Percentiles rank a stretch among this genome's conserved stretches.
Conservation (phyloP, 345 rosid genomes). For the Citrus glauca region DNA sequence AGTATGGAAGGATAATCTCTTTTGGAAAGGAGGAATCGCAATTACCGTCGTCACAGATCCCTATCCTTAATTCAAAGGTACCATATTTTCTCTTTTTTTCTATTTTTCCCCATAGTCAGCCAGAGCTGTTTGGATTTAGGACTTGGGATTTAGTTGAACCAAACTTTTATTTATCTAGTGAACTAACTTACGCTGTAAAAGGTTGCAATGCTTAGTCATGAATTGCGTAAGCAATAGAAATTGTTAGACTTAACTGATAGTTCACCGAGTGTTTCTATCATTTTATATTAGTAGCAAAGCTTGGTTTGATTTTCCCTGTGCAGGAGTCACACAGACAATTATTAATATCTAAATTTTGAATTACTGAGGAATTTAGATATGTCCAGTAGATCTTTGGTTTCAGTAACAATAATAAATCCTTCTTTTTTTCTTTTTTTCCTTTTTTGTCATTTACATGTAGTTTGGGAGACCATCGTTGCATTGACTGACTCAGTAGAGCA, state of each 20-base stretch:
- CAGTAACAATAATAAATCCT: neutral
- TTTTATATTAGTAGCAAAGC: neutral
- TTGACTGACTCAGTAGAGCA: neutral
- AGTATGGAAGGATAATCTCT: conserved; percentile 63
- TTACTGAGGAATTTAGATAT: no score
- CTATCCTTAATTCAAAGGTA: conserved; percentile 38
- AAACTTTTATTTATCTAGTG: no score
- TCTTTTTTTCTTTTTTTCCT: neutral
- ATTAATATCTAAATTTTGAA: neutral
- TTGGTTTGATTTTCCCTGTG: neutral
- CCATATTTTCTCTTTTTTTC: neutral
- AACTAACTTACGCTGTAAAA: neutral
- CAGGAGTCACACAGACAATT: neutral
- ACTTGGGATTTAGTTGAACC: neutral
- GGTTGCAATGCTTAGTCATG: neutral
- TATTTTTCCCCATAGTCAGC: no score
- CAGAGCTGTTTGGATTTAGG: neutral
- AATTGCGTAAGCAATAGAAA: neutral
- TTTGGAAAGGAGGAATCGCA: conserved; percentile 51
- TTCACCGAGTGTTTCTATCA: neutral
- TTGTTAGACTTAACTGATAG: neutral
- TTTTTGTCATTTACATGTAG: neutral
- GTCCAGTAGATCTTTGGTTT: neutral
- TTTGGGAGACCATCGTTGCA: neutral
- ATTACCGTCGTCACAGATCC: conserved; percentile 45